Conservation (phyloP, 768 basidiomycete species). For the Amanita pallidorosea region DNA sequence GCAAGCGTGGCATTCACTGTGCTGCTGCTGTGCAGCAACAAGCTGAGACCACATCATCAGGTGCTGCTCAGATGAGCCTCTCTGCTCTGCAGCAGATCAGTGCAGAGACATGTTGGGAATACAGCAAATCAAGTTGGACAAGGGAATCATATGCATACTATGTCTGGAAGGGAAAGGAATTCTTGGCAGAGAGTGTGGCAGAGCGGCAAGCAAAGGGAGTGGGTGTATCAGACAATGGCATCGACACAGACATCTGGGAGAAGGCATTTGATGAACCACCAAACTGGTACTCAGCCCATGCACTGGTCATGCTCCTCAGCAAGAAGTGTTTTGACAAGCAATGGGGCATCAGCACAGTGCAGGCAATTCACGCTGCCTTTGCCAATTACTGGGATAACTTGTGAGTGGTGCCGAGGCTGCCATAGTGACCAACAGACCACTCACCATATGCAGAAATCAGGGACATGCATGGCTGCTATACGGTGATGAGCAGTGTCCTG, state of each 20-base stretch:
- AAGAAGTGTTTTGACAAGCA: not conserved
- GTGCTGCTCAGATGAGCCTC: no score
- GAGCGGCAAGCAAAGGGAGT: not conserved
- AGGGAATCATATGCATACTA: not conserved
- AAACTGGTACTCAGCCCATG: not conserved
- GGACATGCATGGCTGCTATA: not conserved
- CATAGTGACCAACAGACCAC: not conserved
- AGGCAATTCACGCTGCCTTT: not conserved
- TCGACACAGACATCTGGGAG: not conserved
- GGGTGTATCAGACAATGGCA: not conserved
- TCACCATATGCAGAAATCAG: not conserved
- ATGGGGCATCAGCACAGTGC: not conserved
- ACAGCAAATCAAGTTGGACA: no score
- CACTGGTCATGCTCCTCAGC: not conserved
- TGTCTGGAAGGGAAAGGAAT: not conserved
- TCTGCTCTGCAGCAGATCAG: no score
- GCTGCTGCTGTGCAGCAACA: no score
- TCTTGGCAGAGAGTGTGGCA: not conserved
- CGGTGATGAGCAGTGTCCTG: no score
- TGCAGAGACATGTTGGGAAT: no score
- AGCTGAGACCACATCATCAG: no score
- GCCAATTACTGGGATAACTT: not conserved
- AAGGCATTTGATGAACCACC: not conserved
- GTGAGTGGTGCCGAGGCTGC: not conserved
- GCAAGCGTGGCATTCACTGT: no score